Evolutionary conservation across 2,329 filamentous ascomycete species (phyloP), one percentile per base, ranked within the genome.

Genomic region (Beauveria scarabaeidicola): DNA sequence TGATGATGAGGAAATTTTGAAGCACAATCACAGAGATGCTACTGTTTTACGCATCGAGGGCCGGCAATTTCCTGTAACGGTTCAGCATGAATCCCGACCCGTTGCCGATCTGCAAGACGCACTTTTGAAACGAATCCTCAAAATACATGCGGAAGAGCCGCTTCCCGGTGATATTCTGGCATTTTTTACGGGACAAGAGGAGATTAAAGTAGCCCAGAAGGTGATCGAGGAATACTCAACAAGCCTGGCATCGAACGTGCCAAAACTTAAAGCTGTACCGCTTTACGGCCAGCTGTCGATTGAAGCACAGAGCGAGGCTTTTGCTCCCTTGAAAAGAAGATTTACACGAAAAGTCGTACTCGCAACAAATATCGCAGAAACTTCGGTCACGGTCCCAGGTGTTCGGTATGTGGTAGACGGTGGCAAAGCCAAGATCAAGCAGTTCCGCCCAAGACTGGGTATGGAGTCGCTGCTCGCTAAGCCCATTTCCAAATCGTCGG

Each of bases 361-460:
- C 0, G 88, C 92, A 0, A 99, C 94, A 15, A 99, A 99, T 68
- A 97, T 99, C 67, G 94, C 94, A n/a, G 94, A 99, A 72, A 97
- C 94, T 0, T 97, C 94, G 1, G 89, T 99, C 61, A 99, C 94
- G 0, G 92, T 99, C 0, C 89, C 93, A 0, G 94, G 94, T 2
- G 91, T 99, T 7, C 85, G 90, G 5, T 94, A 89, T 66, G 93
- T 99, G 10, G 82, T 99, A 21, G 94, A 99, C 69, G 89, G 89
- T 59, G 94, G 94, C 50, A 97, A 97, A 68, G 90, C 89, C 9
- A 99, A 99, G 70, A 83, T 95, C 64, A 97, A 97, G 74, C 89
- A 96, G 64, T 99, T 91, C 70, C 87, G 92, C 15, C 84, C 88
- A 17, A 82, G 87, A 0, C 80, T 97, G 0, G 92, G 91, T 5